Base-by-base conservation (phyloP, 768 basidiomycete species). In the Coprinopsis strossmayeri region DNA sequence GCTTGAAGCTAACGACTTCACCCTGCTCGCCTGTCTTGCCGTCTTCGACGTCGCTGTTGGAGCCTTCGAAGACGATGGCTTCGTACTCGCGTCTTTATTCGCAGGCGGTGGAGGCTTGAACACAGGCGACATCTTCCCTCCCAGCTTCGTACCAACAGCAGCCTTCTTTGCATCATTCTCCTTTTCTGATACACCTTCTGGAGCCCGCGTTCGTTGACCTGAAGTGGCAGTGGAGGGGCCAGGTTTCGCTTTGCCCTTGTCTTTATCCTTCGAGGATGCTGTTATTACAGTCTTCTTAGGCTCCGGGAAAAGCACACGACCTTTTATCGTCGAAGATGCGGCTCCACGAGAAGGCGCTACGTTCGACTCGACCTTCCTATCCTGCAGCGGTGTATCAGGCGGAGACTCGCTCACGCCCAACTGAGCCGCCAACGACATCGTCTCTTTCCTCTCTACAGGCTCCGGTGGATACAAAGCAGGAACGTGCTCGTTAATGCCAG, bases 311-410 rank as follows among this genome's bases (percentile, higher is more conserved):
- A 64, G 59, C 3, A 65, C 62, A 20, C 62, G 51, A 25, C 59
- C 59, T 50, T 61, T 58, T 24, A 55, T 46, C 20, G 55, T 52
- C 9, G 45, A 50, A 24, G 25, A 11, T 15, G 43, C 5, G 15
- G 49, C 43, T 17, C 32, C n/a, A n/a, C n/a, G n/a, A n/a, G n/a
- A n/a, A n/a, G n/a, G 20, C 38, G 28, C 58, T 10, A 58, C 56
- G 35, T 75, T 71, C n/a, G 64, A 56, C 47, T 61, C 61, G 3
- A 66, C 55, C 54, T 67, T 74, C 62, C 70, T 78, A 50, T 81
- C 78, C 49, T 75, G 68, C 38, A 79, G 59, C 0, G 81, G 80
- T n/a, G 69, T 74, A 41, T 78, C 77, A 2, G 76, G 65, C 1
- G 66, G 66, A 17, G 68, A 69, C 40, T 72, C 71, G 30, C 23